Evolutionary conservation across 2,329 filamentous ascomycete species (phyloP).

Genomic region (Fusarium chuoi): DNA sequence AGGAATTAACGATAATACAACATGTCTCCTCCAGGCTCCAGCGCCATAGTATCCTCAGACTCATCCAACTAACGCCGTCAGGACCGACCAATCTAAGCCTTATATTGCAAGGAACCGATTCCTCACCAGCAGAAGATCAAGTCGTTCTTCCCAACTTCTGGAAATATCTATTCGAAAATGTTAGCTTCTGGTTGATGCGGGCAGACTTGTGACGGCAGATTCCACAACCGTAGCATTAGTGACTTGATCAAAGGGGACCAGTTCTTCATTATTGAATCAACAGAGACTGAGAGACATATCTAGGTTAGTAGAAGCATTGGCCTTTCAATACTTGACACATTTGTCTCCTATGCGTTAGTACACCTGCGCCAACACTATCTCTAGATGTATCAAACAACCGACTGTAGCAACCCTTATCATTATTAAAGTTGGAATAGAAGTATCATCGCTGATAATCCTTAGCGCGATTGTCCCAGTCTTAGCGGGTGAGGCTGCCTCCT

Average conservation of each 20-base stretch:
- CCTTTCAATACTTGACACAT: too few relatives aligned
- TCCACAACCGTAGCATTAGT: not conserved
- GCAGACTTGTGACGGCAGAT: not conserved
- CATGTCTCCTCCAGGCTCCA: not conserved
- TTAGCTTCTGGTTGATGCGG: not conserved
- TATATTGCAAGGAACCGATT: not conserved
- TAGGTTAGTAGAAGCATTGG: too few relatives aligned
- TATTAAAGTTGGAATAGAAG: too few relatives aligned
- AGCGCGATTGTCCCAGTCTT: too few relatives aligned
- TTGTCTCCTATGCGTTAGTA: too few relatives aligned
- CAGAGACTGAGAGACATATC: too few relatives aligned
- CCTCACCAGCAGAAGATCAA: not conserved
- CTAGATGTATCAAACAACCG: too few relatives aligned
- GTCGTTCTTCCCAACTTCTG: not conserved
- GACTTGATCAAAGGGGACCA: not conserved
- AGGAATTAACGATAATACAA: not conserved
- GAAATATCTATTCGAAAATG: accelerated
- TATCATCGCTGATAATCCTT: too few relatives aligned
- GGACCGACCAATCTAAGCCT: not conserved
- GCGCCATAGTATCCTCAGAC: not conserved
- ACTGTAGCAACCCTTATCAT: too few relatives aligned
- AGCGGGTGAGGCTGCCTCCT: too few relatives aligned
- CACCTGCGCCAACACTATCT: too few relatives aligned
- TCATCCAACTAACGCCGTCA: not conserved
- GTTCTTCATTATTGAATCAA: too few relatives aligned